Percentiles rank a stretch among this genome's conserved stretches.
Evolutionary conservation across 352 stramenopile species (phyloP).

Genomic region (Pythium plurisporium): DNA sequence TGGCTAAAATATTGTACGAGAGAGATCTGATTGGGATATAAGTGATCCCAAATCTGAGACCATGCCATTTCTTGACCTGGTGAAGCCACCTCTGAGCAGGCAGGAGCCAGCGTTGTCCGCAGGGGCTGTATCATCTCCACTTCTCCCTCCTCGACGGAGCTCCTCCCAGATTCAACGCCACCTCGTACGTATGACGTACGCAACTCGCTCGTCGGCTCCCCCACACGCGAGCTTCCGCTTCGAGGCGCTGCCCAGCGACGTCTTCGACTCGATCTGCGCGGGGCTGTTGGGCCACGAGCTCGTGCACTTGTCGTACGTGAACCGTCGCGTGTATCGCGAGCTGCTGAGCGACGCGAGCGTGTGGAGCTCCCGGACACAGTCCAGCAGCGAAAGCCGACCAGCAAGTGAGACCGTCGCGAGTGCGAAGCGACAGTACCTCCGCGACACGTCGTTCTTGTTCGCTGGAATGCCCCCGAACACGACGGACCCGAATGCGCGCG

Average conservation of each 20-base stretch:
- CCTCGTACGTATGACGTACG: too few species aligned
- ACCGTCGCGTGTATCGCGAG: not conserved
- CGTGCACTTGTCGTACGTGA: slow-evolving; percentile 10
- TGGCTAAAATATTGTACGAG: not conserved
- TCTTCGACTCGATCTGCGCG: slow-evolving; percentile 10
- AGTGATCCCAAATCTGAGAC: not conserved
- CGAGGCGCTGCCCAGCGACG: slow-evolving; percentile 13
- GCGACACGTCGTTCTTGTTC: slow-evolving; percentile 7
- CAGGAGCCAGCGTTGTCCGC: not conserved
- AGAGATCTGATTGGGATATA: not conserved
- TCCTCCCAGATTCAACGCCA: too few species aligned
- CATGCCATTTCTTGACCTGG: not conserved
- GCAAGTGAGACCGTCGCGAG: not conserved
- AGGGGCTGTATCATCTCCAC: not conserved
- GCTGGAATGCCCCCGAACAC: not conserved
- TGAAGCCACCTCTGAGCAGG: not conserved
- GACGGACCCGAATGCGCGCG: slow-evolving; percentile 3
- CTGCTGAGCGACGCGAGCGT: slow-evolving; percentile 2
- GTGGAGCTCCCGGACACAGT: not conserved
- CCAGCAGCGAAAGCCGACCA: not conserved
- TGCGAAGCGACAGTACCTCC: slow-evolving; percentile 8
- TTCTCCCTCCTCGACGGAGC: not conserved
- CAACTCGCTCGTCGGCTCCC: not conserved
- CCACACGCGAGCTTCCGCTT: slow-evolving; percentile 9
- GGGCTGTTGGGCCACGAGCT: slow-evolving; percentile 15